These are phyloP conservation scores for Fusarium sp. DNA, from an alignment of 2,329 filamentous ascomycete genomes.

Conservation along the genomic window DNA sequence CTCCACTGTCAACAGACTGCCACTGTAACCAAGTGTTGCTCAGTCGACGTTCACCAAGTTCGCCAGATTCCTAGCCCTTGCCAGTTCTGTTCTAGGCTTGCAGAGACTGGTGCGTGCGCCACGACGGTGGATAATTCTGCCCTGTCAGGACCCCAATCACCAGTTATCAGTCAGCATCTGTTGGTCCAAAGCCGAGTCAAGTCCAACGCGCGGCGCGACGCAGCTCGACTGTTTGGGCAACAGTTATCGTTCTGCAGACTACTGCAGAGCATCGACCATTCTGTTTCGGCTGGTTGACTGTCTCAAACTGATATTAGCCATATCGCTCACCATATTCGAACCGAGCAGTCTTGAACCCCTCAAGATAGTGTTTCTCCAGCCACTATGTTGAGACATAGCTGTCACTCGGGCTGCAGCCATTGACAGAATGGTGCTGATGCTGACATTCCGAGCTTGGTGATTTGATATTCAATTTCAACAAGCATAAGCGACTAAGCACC, in stretches of 20 bases:
- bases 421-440: slow-evolving; percentile 14
- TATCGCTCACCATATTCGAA: slow-evolving; percentile 26
- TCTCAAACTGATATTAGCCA: slow-evolving; percentile 33
- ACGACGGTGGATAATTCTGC: slow-evolving; percentile 41
- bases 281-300: slow-evolving; percentile 28
- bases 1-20: slow-evolving; percentile 40
- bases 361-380: slow-evolving; percentile 8
- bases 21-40: slow-evolving; percentile 41
- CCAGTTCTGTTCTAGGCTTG: slow-evolving; percentile 43
- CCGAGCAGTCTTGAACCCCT: slow-evolving; percentile 13
- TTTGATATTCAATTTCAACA: slow-evolving; percentile 17
- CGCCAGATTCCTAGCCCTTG: slow-evolving; percentile 45
- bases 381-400: slow-evolving; percentile 29
- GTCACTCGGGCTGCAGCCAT: slow-evolving; percentile 28
- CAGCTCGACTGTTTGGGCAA: slow-evolving; percentile 48
- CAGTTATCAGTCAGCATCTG: slow-evolving; percentile 43
- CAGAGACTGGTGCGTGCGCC: slow-evolving; percentile 42
- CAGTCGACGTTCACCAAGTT: slow-evolving; percentile 43
- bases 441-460: slow-evolving; percentile 12
- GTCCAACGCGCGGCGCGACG: slow-evolving; percentile 43
- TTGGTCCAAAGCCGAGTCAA: slow-evolving; percentile 43
- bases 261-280: slow-evolving; percentile 39
- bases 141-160: slow-evolving; percentile 45
- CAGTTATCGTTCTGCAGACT: slow-evolving; percentile 39
- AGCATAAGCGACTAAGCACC: slow-evolving; percentile 10